Conservation (phyloP, 129 eudicot species). For the Gnaphalium uliginosum region DNA sequence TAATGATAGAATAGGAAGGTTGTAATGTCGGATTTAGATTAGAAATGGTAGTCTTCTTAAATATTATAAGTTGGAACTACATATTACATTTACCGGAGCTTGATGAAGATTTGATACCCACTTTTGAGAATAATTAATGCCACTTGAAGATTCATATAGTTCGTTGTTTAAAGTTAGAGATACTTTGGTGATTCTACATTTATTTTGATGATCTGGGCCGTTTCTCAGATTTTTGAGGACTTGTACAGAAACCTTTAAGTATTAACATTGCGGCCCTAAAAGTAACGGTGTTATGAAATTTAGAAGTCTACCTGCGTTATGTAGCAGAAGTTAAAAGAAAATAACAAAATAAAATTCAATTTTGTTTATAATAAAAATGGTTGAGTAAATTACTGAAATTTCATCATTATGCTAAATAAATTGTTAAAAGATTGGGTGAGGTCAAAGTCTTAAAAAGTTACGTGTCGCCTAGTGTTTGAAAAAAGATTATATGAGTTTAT, state of each 20-base stretch:
- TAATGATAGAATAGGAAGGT: neutral
- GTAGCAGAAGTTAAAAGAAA: neutral
- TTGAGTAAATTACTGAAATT: neutral
- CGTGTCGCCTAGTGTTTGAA: neutral
- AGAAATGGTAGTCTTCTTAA: neutral
- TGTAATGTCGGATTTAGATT: neutral
- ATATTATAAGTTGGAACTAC: neutral
- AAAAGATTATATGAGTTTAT: neutral
- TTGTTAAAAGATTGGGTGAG: neutral
- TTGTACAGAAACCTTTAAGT: neutral
- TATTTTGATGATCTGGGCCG: neutral
- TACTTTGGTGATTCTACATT: neutral
- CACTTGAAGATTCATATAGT: conserved; percentile 8
- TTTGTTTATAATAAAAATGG: neutral
- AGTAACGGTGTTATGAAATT: neutral
- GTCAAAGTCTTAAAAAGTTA: neutral
- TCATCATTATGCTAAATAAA: neutral
- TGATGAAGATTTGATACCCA: conserved; percentile 13
- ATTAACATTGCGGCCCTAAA: neutral
- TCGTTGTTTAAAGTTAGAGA: neutral
- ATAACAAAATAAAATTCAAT: too few species aligned
- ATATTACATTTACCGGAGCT: conserved; percentile 4
- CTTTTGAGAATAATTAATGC: neutral
- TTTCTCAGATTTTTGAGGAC: neutral
- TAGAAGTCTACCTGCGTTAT: neutral